These are phyloP conservation scores for Exophiala sideris DNA, from an alignment of 2,329 filamentous ascomycete genomes.

Conservation along the genomic window DNA sequence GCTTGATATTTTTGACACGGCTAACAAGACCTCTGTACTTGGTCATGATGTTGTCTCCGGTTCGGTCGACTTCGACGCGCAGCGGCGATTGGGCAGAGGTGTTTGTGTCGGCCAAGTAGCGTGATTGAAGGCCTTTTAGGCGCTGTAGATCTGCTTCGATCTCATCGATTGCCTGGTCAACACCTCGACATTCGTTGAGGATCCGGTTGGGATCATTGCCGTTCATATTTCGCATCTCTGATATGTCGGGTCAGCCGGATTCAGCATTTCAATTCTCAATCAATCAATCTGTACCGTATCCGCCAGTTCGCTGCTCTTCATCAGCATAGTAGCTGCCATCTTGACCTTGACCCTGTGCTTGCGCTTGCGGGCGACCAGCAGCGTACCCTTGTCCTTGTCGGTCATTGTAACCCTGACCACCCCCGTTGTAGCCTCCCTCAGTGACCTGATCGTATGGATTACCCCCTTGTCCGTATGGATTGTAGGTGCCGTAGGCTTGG, in stretches of 20 bases:
- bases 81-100: slow-evolving; percentile 63
- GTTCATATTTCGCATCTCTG: slow-evolving; percentile 44
- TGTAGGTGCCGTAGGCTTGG: slow-evolving; percentile 50
- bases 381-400: slow-evolving; percentile 1
- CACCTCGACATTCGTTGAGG: slow-evolving; percentile 77
- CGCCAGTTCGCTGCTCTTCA: slow-evolving; percentile 44
- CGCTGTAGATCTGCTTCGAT: slow-evolving; percentile 70
- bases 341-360: slow-evolving; percentile 30
- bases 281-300: slow-evolving; percentile 42
- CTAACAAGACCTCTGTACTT: slow-evolving; percentile 75
- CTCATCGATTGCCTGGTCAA: slow-evolving; percentile 71
- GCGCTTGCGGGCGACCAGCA: slow-evolving; percentile 24
- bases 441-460: slow-evolving; percentile 23
- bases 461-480: slow-evolving; percentile 24
- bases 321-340: slow-evolving; percentile 35
- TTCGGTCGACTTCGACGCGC: slow-evolving; percentile 66
- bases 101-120: slow-evolving; percentile 73
- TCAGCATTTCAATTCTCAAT: neutral
- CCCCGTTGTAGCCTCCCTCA: slow-evolving; percentile 11
- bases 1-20: slow-evolving; percentile 78
- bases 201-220: slow-evolving; percentile 66
- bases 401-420: slow-evolving; percentile 32
- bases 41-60: slow-evolving; percentile 77
- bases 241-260: slow-evolving; percentile 10
- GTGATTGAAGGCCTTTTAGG: slow-evolving; percentile 67